Evolutionary conservation across 331 rosid genomes (phyloP).

Genomic region (Quercus phellos): DNA sequence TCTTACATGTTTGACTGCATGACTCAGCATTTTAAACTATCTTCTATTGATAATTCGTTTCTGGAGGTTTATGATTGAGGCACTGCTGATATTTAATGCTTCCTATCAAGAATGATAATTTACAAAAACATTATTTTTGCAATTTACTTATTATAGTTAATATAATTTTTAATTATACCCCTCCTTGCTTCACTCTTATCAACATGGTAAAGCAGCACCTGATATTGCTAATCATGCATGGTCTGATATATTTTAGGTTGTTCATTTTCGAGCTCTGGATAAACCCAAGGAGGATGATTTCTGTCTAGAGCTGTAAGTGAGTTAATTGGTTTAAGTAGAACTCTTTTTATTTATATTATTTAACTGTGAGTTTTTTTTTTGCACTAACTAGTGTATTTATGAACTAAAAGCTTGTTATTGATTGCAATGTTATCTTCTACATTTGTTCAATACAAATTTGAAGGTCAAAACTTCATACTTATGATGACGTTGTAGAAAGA

Average conservation of each 20-base stretch:
- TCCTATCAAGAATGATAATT: background rate
- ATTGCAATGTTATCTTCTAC: slow-evolving; percentile 14
- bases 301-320: slow-evolving; percentile 71
- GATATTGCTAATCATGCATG: slow-evolving; percentile 1
- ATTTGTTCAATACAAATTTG: slow-evolving; percentile 15
- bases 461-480: slow-evolving; percentile 83
- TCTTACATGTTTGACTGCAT: background rate
- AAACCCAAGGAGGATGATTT: slow-evolving; percentile 92
- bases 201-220: slow-evolving; percentile 8
- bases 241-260: slow-evolving; percentile 52
- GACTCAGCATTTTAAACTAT: background rate
- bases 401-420: background rate
- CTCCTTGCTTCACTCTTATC: background rate
- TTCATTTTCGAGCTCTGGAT: slow-evolving; percentile 79
- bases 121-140: background rate
- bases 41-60: background rate
- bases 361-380: slow-evolving; percentile 1
- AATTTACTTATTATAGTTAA: background rate
- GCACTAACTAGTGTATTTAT: background rate
- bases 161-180: background rate
- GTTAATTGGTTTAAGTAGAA: slow-evolving; percentile 21
- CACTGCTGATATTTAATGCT: background rate
- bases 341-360: slow-evolving; percentile 12
- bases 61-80: background rate
- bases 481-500: slow-evolving; percentile 84